Evolutionary conservation across 2,329 filamentous ascomycete species (phyloP).

Genomic region (Botryosphaeria dothidea): DNA sequence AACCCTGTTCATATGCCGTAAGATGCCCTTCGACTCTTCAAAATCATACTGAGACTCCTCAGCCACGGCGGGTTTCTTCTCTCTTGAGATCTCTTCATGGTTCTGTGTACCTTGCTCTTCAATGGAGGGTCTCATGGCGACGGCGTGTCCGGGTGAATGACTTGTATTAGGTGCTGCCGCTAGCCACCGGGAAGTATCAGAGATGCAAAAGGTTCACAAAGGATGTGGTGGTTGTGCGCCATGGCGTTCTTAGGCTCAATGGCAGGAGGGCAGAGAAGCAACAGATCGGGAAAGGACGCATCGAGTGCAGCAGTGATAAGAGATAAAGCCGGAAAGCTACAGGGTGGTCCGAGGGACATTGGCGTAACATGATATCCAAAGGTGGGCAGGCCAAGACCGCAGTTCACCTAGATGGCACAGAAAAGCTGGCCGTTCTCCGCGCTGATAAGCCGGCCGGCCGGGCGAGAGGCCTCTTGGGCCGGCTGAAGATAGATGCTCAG

Average conservation of each 20-base stretch:
- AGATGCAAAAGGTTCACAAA: not conserved
- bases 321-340: not conserved
- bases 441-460: constrained; percentile 3
- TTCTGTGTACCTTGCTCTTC: not conserved
- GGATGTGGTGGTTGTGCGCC: not conserved
- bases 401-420: not conserved
- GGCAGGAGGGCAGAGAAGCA: not conserved
- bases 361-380: not conserved
- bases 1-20: not conserved
- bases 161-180: not conserved
- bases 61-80: not conserved
- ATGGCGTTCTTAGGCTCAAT: not conserved
- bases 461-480: not conserved
- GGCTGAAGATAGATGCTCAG: not conserved
- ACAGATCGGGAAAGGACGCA: not conserved
- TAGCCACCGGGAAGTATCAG: not conserved
- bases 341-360: not conserved
- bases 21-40: not conserved
- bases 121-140: not conserved
- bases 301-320: not conserved
- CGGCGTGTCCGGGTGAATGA: not conserved
- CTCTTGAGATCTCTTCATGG: not conserved
- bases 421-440: not conserved
- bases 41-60: not conserved
- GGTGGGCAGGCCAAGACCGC: not conserved